A percentile compares a stretch with the other conserved stretches of the same genome.
Evolutionary conservation across 148 eudicot species (phyloP).

Genomic region (Rhododendron mucronatum): DNA sequence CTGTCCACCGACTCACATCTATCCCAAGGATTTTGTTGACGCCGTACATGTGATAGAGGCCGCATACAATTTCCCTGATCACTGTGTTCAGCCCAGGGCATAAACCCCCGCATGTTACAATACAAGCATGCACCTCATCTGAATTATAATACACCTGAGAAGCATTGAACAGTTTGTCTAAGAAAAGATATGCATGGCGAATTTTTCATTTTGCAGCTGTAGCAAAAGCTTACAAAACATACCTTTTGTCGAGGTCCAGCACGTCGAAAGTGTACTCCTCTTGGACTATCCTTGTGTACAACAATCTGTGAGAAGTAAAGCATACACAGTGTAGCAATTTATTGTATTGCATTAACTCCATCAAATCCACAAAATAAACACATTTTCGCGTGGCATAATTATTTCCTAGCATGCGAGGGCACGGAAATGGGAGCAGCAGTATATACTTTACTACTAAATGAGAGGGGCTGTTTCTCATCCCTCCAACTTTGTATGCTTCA

Average conservation of each 20-base stretch:
- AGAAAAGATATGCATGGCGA: background rate
- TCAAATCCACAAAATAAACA: background rate
- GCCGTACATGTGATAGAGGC: conserved; percentile 45
- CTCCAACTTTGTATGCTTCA: background rate
- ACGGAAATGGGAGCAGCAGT: background rate
- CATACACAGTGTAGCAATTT: background rate
- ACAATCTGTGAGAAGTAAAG: conserved; percentile 11
- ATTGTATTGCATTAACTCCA: background rate
- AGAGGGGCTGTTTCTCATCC: background rate
- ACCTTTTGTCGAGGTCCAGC: conserved; percentile 22
- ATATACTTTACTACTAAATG: background rate
- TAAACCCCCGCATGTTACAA: conserved; percentile 56
- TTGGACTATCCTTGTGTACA: conserved; percentile 12
- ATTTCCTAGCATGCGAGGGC: background rate
- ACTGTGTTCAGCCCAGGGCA: conserved; percentile 60
- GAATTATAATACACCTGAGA: conserved; percentile 48
- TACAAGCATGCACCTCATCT: conserved; percentile 50
- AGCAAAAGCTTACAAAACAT: background rate
- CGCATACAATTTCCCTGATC: conserved; percentile 50
- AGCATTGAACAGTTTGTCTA: background rate
- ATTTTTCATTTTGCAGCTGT: background rate
- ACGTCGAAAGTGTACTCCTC: conserved; percentile 22
- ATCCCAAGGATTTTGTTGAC: conserved; percentile 44
- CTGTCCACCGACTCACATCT: conserved; percentile 26
- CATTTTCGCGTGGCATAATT: background rate